These are phyloP conservation scores for Candida krabiensis DNA, from an alignment of 805 yeast genomes.

Conservation along the genomic window DNA sequence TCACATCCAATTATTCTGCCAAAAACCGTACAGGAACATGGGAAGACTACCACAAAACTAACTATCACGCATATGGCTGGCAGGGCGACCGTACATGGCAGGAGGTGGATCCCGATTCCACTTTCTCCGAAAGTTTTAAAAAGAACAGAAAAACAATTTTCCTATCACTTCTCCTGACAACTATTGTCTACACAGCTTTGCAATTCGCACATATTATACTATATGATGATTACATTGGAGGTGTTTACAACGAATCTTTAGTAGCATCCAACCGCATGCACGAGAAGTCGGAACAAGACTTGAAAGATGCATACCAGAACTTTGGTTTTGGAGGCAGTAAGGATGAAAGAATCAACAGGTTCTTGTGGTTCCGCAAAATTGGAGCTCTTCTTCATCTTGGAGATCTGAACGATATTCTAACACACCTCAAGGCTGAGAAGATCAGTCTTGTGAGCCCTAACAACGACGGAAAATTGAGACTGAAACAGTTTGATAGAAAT, in stretches of 20 bases:
- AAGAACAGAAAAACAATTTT: slow-evolving; percentile 30
- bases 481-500: slow-evolving; percentile 1
- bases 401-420: slow-evolving; percentile 23
- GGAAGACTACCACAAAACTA: slow-evolving; percentile 28
- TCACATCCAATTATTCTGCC: slow-evolving; percentile 1
- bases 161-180: slow-evolving; percentile 25
- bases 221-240: slow-evolving; percentile 34
- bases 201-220: slow-evolving; percentile 31
- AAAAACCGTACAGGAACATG: slow-evolving; percentile 27
- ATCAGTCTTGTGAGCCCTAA: slow-evolving; percentile 4
- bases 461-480: slow-evolving; percentile 2
- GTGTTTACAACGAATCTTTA: slow-evolving; percentile 22
- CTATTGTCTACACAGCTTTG: slow-evolving; percentile 27
- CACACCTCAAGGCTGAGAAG: slow-evolving; percentile 18
- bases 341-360: slow-evolving; percentile 53
- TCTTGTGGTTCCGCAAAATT: slow-evolving; percentile 52
- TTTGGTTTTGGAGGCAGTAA: slow-evolving; percentile 52
- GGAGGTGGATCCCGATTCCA: slow-evolving; percentile 24
- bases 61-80: slow-evolving; percentile 27
- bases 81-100: slow-evolving; percentile 27
- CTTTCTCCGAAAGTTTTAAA: slow-evolving; percentile 26
- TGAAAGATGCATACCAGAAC: slow-evolving; percentile 44
- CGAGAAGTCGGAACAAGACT: slow-evolving; percentile 41
- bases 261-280: slow-evolving; percentile 30
- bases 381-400: slow-evolving; percentile 27